Evolutionary conservation across 2,329 filamentous ascomycete genomes (phyloP), one percentile per base, ranked within the genome.

Genomic region (Orbilia quercus): DNA sequence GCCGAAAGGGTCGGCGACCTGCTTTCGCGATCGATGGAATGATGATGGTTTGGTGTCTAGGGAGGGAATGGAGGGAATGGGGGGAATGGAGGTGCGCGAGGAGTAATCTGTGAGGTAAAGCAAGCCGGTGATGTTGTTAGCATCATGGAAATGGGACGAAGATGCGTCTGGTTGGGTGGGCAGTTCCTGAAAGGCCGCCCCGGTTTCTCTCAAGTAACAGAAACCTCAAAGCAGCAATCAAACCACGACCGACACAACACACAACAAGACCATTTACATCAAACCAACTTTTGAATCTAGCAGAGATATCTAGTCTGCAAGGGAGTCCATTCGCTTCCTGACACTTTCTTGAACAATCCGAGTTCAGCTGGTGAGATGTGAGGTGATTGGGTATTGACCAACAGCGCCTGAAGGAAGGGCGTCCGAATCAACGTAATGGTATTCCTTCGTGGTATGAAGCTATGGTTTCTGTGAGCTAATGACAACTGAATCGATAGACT

Each of bases 201-300:
- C 28, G 23, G 63, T 67, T 67, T 67, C 63, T 36, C 20, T 67
- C 31, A 53, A 36, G 44, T 67, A 47, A 67, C 40, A 38, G 63
- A 66, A 66, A 66, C 63, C 18, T 59, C 54, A 57, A 55, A 67
- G 63, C 63, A 54, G 34, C 53, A 28, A 22, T 31, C 31, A 5
- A 51, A 36, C 28, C 42, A 58, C 51, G 51, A 66, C 62, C 20
- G 47, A 28, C 63, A 28, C 63, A 59, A 67, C 53, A 67, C 63
- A 48, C 36, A 16, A 9, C 28, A 31, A 9, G 28, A 9, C 28
- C 28, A 31, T 9, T 31, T 31, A 31, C 28, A 9, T 31, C 5
- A 31, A 31, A 31, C n/a, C n/a, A n/a, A n/a, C n/a, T n/a, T n/a
- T 31, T 5, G 28, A 5, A 31, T 9, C 5, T 9, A 31, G 9